Conservation (phyloP, 2,329 filamentous ascomycete species). For the Calonectria fujianensis region DNA sequence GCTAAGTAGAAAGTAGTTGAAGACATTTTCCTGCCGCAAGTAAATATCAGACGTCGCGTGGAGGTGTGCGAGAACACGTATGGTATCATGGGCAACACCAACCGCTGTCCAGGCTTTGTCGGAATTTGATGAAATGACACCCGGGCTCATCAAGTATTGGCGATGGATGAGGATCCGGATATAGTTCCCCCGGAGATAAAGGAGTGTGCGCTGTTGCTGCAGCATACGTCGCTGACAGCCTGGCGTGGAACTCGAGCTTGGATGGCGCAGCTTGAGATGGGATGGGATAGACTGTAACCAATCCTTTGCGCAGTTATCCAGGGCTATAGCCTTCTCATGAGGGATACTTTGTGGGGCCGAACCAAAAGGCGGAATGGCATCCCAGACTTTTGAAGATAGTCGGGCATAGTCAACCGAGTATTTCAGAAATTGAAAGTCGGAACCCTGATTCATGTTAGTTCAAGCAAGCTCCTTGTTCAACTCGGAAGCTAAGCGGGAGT, state of each 20-base stretch:
- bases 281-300: slow-evolving; percentile 68
- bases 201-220: slow-evolving; percentile 64
- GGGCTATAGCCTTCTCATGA: slow-evolving; percentile 61
- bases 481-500: neutral
- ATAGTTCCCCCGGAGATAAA: slow-evolving; percentile 68
- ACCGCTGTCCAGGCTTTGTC: slow-evolving; percentile 62
- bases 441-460: slow-evolving; percentile 47
- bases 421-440: slow-evolving; percentile 63
- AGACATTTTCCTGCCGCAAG: slow-evolving; percentile 53
- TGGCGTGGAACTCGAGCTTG: slow-evolving; percentile 59
- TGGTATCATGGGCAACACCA: slow-evolving; percentile 55
- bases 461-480: neutral
- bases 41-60: slow-evolving; percentile 55
- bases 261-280: slow-evolving; percentile 61
- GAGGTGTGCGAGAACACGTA: slow-evolving; percentile 54
- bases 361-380: slow-evolving; percentile 63
- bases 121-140: slow-evolving; percentile 61
- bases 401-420: slow-evolving; percentile 69
- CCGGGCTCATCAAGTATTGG: slow-evolving; percentile 62
- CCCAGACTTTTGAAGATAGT: slow-evolving; percentile 68
- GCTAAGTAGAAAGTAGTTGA: slow-evolving; percentile 56
- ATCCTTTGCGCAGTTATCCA: slow-evolving; percentile 65
- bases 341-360: slow-evolving; percentile 59
- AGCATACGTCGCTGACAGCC: slow-evolving; percentile 59
- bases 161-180: slow-evolving; percentile 66